phyloP scores from a whole-genome alignment of 345 rosid genomes.

The Laguncularia racemosa region DNA sequence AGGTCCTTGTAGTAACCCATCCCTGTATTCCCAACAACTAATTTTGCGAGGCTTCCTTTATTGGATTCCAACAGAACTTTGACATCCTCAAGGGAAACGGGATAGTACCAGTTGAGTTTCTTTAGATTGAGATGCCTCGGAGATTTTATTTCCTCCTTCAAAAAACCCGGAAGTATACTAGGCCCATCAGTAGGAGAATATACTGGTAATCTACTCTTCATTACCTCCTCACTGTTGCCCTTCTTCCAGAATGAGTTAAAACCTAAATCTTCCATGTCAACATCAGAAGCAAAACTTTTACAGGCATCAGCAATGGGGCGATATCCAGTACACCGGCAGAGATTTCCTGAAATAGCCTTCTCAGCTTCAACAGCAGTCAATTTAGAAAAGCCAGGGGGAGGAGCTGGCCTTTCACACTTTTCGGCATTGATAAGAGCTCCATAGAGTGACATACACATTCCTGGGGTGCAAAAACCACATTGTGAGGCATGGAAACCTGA shows the following conservation, averaged over 20 bases:
- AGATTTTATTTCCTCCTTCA: constrained; percentile 34
- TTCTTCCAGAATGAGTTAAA: constrained; percentile 67
- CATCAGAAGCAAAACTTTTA: constrained; percentile 79
- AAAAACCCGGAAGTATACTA: constrained; percentile 53
- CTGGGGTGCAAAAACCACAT: constrained; percentile 93
- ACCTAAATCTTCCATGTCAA: constrained; percentile 88
- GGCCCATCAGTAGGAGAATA: constrained; percentile 20
- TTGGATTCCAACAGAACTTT: constrained; percentile 23
- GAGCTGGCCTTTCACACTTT: constrained; percentile 32
- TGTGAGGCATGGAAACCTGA: constrained; percentile 87
- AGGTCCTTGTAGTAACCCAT: constrained; percentile 66
- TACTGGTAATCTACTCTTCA: constrained; percentile 42
- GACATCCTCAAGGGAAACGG: constrained; percentile 45
- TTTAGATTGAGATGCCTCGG: constrained; percentile 27
- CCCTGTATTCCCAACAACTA: constrained; percentile 76
- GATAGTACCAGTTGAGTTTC: constrained; percentile 43
- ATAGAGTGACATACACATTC: constrained; percentile 78
- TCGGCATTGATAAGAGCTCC: constrained; percentile 69
- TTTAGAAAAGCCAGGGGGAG: constrained; percentile 51
- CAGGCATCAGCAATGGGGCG: constrained; percentile 86
- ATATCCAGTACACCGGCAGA: constrained; percentile 94
- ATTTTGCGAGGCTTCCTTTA: constrained; percentile 21
- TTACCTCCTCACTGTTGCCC: constrained; percentile 41
- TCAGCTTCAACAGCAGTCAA: constrained; percentile 73
- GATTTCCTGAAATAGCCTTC: constrained; percentile 59